Evolutionary conservation across 2,329 filamentous ascomycete species (phyloP), one percentile per base, ranked within the genome.

Genomic region (Colletotrichum nymphaeae): DNA sequence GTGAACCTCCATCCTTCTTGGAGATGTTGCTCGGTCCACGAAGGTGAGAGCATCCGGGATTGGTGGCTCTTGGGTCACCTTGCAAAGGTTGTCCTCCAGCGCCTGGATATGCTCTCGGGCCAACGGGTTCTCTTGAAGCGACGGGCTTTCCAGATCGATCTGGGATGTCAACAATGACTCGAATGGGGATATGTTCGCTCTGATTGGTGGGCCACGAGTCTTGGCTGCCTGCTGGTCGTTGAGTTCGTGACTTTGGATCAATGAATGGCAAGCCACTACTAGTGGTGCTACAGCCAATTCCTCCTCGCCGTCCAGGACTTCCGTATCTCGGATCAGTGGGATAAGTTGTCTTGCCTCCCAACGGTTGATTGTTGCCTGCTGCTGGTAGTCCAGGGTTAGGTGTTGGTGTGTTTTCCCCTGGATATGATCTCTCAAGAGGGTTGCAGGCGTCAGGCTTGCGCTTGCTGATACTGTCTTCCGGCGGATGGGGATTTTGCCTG

Each of bases 131-230:
- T 12, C 46, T 59, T 30, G 28, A 30, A 59, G 28, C 52, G 24
- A 24, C 52, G 24, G 24, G 11, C 26, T 19, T 64, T 66, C 32
- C 49, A 69, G 72, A 32, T 73, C 75, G 76, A 65, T 70, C 55
- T 83, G 67, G 79, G 74, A 80, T 59, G 72, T 75, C 73, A 67
- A 76, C 76, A 67, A 82, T 78, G 62, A 77, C 66, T 81, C 78
- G 46, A 75, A 82, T 78, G 70, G 83, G 79, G 74, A 84, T 82
- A 78, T 83, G 78, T 72, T 84, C 82, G 72, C 81, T 84, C 77
- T 82, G 82, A 76, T 78, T 81, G 42, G 74, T 75, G 26, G 56
- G 22, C 11, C 30, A 52, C 16, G 52, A 42, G 8, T 35, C 35
- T 22, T 26, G 32, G 42, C 57, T 62, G 28, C 4, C 32, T 58